Evolutionary conservation across 805 yeast genomes (phyloP), one percentile per base, ranked within the genome.

Genomic region (Yarrowia osloensis): DNA sequence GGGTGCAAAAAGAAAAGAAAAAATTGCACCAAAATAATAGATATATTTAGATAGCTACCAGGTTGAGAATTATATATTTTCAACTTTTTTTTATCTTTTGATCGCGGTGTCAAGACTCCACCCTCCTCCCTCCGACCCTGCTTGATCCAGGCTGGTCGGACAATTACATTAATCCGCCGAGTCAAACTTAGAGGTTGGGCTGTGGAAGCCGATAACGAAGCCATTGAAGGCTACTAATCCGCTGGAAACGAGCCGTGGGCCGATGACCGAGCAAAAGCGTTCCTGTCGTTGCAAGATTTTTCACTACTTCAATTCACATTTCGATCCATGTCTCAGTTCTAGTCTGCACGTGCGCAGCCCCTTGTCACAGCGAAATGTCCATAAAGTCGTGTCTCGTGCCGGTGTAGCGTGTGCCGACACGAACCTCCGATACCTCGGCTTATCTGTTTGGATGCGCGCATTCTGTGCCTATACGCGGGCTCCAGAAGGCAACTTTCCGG

Each of bases 351-450:
- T 40, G 24, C 44, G 19, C 44, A 40, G 44, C 44, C 44, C 28
- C 47, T 22, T 19, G 24, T 19, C 12, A n/a, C n/a, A n/a, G n/a
- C n/a, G n/a, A n/a, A n/a, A n/a, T n/a, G n/a, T n/a, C n/a, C n/a
- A n/a, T n/a, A n/a, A n/a, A n/a, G n/a, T n/a, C 50, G 28, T 44
- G 50, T 24, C 31, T 17, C 19, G 19, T 44, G 24, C 37, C 13
- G 7, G 17, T 37, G 19, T 37, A n/a, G 9, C 6, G 88, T 86
- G 49, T 92, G 55, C 55, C 55, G 55, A 49, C 31, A 5, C 21
- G 13, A 29, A 29, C 39, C 39, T 49, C 55, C 55, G 54, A 29
- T 49, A 49, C 55, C 55, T 49, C 55, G 55, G 55, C 55, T 49
- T 49, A 49, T 49, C 55, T 49, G 9, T 49, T 11, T 19, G 37